Evolutionary conservation across 75 land plant species (phyloP), one percentile per base, ranked within the genome.

Genomic region (Isoetes taiwanensis): DNA sequence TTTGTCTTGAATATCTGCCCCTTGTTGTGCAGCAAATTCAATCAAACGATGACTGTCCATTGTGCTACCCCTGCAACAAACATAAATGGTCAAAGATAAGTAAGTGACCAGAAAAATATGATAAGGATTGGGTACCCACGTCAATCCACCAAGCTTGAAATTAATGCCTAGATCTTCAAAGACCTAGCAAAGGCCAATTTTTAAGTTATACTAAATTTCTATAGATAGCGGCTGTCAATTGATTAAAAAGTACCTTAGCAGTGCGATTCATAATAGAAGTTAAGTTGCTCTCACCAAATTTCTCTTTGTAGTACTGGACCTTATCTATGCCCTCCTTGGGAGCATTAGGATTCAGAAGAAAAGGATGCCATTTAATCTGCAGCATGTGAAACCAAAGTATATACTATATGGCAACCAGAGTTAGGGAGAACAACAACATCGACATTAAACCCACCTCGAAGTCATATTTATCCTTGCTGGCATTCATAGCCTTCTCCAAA

Each of bases 11-110:
- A 80, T 88, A 38, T 80, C 84, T 30, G 54, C 37, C 8, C 85
- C 80, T 53, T 84, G 95, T 31, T 54, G 54, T 38, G 78, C 82
- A 56, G 95, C 89, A 60, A 76, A 70, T 48, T 64, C 66, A 43
- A 88, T 78, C 41, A 88, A 62, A 67, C 85, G 80, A 61, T 88
- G 95, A 62, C 95, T 80, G 46, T 88, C 95, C 56, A 80, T 28
- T 17, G 95, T 80, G 67, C 67, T 78, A 34, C 89, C 95, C 67
- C 90, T 85, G 80, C 63, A 72, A 10, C 48, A n/a, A 39, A 29
- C 32, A n/a, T 31, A 57, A 2, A 12, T 5, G 14, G 23, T 3
- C 17, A 5, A 5, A 6, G 50, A 5, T 5, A 57, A 12, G 10
- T 41, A 43, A 39, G 9, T 26, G 3, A 27, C 32, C 26, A 30